Evolutionary conservation across 805 yeast species (phyloP).

Genomic region (Sugiyamaella mastotermitis): DNA sequence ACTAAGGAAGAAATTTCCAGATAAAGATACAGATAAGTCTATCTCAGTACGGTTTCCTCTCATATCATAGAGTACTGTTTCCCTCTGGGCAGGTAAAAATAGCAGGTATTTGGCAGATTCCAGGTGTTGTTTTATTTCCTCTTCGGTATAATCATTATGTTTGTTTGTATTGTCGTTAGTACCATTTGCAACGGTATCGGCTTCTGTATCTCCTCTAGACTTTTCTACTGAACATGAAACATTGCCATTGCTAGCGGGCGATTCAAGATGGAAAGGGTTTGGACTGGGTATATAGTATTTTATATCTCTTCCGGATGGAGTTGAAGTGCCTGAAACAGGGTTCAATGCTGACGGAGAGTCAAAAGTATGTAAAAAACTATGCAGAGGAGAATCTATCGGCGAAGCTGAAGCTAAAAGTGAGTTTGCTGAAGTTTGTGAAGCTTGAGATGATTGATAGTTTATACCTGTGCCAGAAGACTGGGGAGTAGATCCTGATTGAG

Average conservation of each 20-base stretch:
- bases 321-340: background rate
- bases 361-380: conserved; percentile 2
- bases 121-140: conserved; percentile 9
- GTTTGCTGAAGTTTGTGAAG: too few relatives aligned
- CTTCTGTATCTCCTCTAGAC: too few relatives aligned
- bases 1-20: conserved; percentile 21
- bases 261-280: conserved; percentile 5
- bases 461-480: too few relatives aligned
- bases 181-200: too few relatives aligned
- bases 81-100: conserved; percentile 18
- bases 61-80: conserved; percentile 17
- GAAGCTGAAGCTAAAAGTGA: too few relatives aligned
- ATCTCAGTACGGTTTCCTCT: conserved; percentile 19
- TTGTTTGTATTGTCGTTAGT: background rate
- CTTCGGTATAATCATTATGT: conserved; percentile 6
- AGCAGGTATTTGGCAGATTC: conserved; percentile 11
- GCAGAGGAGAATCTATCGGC: conserved; percentile 6
- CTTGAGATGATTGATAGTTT: too few relatives aligned
- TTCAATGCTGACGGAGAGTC: background rate
- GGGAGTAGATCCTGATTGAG: too few relatives aligned
- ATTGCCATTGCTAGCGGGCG: conserved; percentile 1
- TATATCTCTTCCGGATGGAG: conserved; percentile 4
- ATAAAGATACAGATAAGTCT: conserved; percentile 13
- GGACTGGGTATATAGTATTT: conserved; percentile 6
- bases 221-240: too few relatives aligned